Percentiles rank a stretch among this genome's conserved stretches.
phyloP scores from a whole-genome alignment of 495 filamentous ascomycete genomes.

The Physcia stellaris region DNA sequence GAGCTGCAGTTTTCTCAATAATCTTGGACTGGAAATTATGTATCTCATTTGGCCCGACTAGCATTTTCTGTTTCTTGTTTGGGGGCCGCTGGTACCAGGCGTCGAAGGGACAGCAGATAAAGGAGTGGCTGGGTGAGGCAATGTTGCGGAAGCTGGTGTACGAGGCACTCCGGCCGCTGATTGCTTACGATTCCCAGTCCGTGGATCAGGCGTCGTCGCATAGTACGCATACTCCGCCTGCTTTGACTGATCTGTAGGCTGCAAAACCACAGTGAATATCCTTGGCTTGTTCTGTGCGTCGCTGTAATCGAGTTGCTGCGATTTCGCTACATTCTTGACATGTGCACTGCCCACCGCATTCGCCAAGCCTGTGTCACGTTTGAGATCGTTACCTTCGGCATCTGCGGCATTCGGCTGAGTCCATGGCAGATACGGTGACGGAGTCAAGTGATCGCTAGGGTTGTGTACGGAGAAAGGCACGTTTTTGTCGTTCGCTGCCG shows the following conservation, averaged over 20 bases:
- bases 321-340: constrained; percentile 24
- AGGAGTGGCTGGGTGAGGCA: constrained; percentile 53
- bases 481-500: constrained; percentile 42
- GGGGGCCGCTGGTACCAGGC: constrained; percentile 32
- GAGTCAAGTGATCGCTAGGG: constrained; percentile 73
- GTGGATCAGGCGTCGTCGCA: constrained; percentile 52
- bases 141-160: constrained; percentile 36
- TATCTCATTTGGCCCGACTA: constrained; percentile 59
- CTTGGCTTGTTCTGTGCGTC: constrained; percentile 39
- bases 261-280: constrained; percentile 67
- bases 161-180: constrained; percentile 29
- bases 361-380: constrained; percentile 18
- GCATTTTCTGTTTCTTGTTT: constrained; percentile 63
- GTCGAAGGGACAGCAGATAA: constrained; percentile 48
- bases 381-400: constrained; percentile 21
- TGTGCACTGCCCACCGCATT: constrained; percentile 36
- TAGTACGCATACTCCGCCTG: constrained; percentile 64
- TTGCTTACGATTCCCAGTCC: constrained; percentile 27
- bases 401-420: constrained; percentile 34
- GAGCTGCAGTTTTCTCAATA: constrained; percentile 52
- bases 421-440: constrained; percentile 72
- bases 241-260: constrained; percentile 63
- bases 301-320: constrained; percentile 28
- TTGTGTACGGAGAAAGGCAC: constrained; percentile 81
- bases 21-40: constrained; percentile 59